Evolutionary conservation across 345 rosid species (phyloP).

Genomic region (Citrus cavaleriei): DNA sequence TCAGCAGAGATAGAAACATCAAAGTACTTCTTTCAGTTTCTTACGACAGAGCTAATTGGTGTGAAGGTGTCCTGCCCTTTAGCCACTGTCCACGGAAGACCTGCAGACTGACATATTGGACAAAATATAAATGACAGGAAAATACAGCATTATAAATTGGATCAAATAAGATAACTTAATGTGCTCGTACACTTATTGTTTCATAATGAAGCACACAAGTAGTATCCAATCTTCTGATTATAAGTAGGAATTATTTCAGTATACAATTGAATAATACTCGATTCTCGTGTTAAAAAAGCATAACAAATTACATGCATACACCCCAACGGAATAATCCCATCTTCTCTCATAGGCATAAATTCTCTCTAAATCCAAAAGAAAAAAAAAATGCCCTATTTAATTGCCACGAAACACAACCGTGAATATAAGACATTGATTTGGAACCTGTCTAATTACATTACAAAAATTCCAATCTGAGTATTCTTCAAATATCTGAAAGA

Average conservation of each 20-base stretch:
- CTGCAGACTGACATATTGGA: conserved; percentile 57
- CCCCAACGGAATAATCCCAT: neutral
- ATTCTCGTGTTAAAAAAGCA: neutral
- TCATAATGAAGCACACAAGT: neutral
- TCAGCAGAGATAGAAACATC: conserved; percentile 2
- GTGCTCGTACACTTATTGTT: neutral
- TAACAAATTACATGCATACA: neutral
- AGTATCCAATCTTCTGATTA: neutral
- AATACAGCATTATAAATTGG: neutral
- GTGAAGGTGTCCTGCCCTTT: conserved; percentile 96
- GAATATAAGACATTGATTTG: neutral
- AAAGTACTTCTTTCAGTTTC: conserved; percentile 19
- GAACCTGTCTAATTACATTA: neutral
- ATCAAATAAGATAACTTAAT: no score
- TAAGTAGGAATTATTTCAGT: neutral
- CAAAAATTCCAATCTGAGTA: neutral
- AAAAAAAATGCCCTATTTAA: neutral
- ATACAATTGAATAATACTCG: neutral
- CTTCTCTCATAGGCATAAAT: neutral
- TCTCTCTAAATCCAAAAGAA: neutral
- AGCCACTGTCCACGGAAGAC: conserved; percentile 94
- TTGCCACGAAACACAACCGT: neutral
- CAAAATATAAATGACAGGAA: neutral
- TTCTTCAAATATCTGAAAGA: neutral
- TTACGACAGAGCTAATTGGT: conserved; percentile 84